Conservation (phyloP, 2,329 filamentous ascomycete genomes). For the Pseudocercospora vitis region DNA sequence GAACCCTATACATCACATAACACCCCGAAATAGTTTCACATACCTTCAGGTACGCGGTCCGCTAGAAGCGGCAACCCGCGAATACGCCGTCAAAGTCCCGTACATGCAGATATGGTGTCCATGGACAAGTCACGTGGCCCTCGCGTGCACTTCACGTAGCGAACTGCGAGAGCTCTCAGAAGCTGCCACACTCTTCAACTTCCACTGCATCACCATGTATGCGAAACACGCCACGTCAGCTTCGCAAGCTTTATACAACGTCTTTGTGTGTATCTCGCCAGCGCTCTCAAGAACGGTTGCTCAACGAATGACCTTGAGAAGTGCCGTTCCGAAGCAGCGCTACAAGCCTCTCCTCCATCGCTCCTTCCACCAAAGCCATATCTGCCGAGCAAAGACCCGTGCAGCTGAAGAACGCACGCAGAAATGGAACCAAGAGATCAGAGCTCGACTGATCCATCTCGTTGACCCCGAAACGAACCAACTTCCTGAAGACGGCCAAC, state of each 20-base stretch:
- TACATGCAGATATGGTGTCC: no score
- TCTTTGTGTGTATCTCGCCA: slow-evolving; percentile 49
- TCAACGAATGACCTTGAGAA: slow-evolving; percentile 11
- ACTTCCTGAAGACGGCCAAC: slow-evolving; percentile 29
- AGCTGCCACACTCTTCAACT: neutral
- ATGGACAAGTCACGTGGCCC: slow-evolving; percentile 4
- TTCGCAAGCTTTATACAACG: slow-evolving; percentile 44
- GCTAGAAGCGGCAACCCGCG: no score
- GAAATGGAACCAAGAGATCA: slow-evolving; percentile 53
- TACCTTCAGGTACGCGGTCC: no score
- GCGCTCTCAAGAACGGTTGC: slow-evolving; percentile 18
- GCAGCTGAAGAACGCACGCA: slow-evolving; percentile 42
- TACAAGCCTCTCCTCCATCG: slow-evolving; percentile 21
- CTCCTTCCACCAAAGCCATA: slow-evolving; percentile 30
- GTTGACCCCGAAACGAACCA: slow-evolving; percentile 42
- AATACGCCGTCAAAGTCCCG: no score
- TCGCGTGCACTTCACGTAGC: no score
- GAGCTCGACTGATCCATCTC: slow-evolving; percentile 45
- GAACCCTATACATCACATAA: no score
- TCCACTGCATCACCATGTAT: slow-evolving; percentile 16
- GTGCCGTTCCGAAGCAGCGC: slow-evolving; percentile 27
- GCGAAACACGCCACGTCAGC: slow-evolving; percentile 19
- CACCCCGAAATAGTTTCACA: no score
- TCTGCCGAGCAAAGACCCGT: slow-evolving; percentile 36
- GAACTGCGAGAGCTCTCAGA: no score